Conservation (phyloP, 2,329 filamentous ascomycete species). For the Trichoderma sp. region DNA sequence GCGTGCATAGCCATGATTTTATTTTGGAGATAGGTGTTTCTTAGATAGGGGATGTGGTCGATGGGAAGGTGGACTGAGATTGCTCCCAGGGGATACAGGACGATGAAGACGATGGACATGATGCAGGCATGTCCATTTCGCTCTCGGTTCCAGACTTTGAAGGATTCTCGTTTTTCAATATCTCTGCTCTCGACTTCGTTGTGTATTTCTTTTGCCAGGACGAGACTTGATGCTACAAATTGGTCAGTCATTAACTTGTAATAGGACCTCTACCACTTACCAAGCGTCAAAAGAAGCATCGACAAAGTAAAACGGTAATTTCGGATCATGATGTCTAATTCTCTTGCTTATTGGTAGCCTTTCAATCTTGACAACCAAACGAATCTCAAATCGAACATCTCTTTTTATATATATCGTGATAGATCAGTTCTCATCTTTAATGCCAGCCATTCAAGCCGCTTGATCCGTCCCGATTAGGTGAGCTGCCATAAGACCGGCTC, state of each 20-base stretch:
- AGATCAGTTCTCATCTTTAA: not conserved
- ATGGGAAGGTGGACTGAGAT: slow-evolving; percentile 10
- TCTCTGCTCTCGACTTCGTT: not conserved
- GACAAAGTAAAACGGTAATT: not conserved
- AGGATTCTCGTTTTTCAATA: not conserved
- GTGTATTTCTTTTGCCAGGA: not conserved
- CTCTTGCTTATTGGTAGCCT: not conserved
- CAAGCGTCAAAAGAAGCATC: not conserved
- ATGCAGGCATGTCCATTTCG: slow-evolving; percentile 12
- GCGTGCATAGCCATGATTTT: slow-evolving; percentile 14
- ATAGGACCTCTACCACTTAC: not conserved
- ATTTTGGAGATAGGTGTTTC: slow-evolving; percentile 4
- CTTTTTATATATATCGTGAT: not conserved
- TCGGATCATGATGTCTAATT: not conserved
- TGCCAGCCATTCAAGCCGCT: not conserved
- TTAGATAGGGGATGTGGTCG: not conserved
- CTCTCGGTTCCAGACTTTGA: slow-evolving; percentile 10
- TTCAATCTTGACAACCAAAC: not conserved
- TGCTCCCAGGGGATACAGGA: slow-evolving; percentile 2
- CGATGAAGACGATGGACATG: slow-evolving; percentile 16
- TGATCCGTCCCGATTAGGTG: not conserved
- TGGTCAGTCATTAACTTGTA: not conserved
- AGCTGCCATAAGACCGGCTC: not conserved
- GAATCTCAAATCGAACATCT: not conserved
- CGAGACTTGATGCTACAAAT: not conserved